Evolutionary conservation across 2,329 filamentous ascomycete genomes (phyloP).

Genomic region (Alternaria arbusti): DNA sequence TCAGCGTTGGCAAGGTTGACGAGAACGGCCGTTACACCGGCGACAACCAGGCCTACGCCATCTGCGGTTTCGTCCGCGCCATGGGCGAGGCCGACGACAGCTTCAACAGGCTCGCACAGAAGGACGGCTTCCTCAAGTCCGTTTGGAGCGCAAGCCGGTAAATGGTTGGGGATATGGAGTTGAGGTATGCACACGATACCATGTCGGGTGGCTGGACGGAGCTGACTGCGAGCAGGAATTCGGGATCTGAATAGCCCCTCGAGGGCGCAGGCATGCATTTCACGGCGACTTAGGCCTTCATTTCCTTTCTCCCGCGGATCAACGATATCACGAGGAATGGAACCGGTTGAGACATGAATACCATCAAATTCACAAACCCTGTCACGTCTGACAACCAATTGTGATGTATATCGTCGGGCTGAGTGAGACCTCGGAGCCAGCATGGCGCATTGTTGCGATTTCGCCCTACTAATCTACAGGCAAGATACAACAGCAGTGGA

Average conservation of each 20-base stretch:
- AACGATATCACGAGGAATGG: conserved; percentile 44
- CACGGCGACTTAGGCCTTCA: conserved; percentile 37
- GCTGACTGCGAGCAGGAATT: conserved; percentile 37
- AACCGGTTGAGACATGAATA: conserved; percentile 36
- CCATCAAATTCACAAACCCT: conserved; percentile 39
- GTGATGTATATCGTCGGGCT: conserved; percentile 4
- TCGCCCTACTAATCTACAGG: background rate
- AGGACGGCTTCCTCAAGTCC: conserved; percentile 94
- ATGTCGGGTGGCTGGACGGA: background rate
- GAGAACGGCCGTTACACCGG: conserved; percentile 97
- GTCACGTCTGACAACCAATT: background rate
- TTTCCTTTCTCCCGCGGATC: conserved; percentile 34
- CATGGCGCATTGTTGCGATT: background rate
- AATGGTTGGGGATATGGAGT: conserved; percentile 42
- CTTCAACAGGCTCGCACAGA: conserved; percentile 93
- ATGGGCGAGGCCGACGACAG: conserved; percentile 98
- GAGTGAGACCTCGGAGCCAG: background rate
- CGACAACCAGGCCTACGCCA: conserved; percentile 96
- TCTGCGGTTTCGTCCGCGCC: conserved; percentile 96
- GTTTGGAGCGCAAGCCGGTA: conserved; percentile 83
- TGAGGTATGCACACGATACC: conserved; percentile 27
- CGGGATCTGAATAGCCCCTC: conserved; percentile 35
- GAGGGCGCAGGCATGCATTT: conserved; percentile 35
- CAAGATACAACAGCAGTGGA: background rate
- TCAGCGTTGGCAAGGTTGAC: conserved; percentile 96